Evolutionary conservation across 1,139 yeast genomes (phyloP).

Genomic region (Suhomyces bolitotheri): DNA sequence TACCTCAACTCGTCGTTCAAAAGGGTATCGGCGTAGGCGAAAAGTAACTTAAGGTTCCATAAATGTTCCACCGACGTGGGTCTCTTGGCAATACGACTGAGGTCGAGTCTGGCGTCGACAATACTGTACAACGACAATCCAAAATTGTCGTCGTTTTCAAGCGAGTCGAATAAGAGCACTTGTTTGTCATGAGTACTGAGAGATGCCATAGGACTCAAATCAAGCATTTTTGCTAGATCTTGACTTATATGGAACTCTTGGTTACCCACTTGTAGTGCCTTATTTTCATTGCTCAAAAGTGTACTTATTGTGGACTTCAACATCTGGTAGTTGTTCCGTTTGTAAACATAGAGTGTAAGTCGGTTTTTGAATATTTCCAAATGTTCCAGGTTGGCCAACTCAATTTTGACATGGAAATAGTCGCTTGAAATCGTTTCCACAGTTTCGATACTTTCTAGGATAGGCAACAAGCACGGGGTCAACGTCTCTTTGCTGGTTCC

Average conservation of each 20-base stretch:
- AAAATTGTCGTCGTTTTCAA: conserved; percentile 14
- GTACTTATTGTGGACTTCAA: conserved; percentile 39
- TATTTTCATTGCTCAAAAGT: conserved; percentile 37
- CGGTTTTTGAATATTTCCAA: conserved; percentile 46
- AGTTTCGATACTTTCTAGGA: conserved; percentile 46
- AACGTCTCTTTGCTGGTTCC: conserved; percentile 23
- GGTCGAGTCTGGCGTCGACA: conserved; percentile 57
- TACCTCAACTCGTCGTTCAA: conserved; percentile 37
- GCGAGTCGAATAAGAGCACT: conserved; percentile 34
- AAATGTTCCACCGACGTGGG: conserved; percentile 57
- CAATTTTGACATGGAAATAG: conserved; percentile 46
- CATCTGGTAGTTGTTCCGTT: conserved; percentile 43
- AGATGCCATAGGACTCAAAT: conserved; percentile 26
- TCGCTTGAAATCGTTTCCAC: conserved; percentile 45
- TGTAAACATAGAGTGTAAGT: conserved; percentile 52
- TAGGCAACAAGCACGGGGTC: conserved; percentile 75
- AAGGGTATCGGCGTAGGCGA: conserved; percentile 57
- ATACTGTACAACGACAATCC: conserved; percentile 47
- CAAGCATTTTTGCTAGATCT: conserved; percentile 26
- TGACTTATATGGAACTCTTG: conserved; percentile 28
- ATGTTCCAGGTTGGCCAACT: conserved; percentile 40
- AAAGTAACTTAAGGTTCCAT: conserved; percentile 65
- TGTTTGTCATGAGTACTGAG: conserved; percentile 38
- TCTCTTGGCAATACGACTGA: conserved; percentile 42
- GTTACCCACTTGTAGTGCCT: conserved; percentile 30